Percentiles rank a stretch among this genome's conserved stretches.
Evolutionary conservation across 805 yeast species (phyloP).

Genomic region (Metschnikowia lunata): DNA sequence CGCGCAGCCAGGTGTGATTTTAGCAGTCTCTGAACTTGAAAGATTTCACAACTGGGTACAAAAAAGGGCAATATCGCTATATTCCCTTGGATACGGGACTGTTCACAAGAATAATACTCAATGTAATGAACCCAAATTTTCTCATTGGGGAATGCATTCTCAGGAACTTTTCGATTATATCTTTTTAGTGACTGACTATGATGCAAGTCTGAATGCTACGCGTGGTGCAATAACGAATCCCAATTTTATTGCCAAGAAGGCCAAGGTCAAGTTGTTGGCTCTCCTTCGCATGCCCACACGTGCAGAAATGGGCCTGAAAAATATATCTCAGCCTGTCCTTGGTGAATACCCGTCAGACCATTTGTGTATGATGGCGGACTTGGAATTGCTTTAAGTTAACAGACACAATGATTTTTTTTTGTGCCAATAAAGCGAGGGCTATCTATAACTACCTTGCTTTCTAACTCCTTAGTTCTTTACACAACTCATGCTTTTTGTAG

Average conservation of each 20-base stretch:
- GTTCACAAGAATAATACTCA: slow-evolving; percentile 1
- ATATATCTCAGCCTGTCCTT: neutral
- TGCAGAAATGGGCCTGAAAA: slow-evolving; percentile 1
- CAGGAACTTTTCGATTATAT: slow-evolving; percentile 4
- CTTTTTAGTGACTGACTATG: slow-evolving; percentile 5
- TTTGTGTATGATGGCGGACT: slow-evolving; percentile 8
- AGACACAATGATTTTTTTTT: too few relatives aligned
- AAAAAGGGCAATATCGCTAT: slow-evolving; percentile 1
- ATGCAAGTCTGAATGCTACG: neutral
- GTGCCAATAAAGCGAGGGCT: too few relatives aligned
- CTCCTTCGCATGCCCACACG: slow-evolving; percentile 3
- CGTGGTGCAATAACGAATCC: neutral
- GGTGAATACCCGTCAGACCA: slow-evolving; percentile 8
- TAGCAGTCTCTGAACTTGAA: neutral
- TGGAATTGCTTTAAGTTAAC: slow-evolving; percentile 1
- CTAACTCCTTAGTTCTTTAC: too few relatives aligned
- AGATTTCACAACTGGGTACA: slow-evolving; percentile 2
- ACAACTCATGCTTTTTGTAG: too few relatives aligned
- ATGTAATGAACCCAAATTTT: slow-evolving; percentile 5
- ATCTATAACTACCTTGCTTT: too few relatives aligned
- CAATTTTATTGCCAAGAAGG: neutral
- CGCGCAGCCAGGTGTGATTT: neutral
- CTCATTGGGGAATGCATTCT: neutral
- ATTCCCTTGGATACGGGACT: slow-evolving; percentile 1
- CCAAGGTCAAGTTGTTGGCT: slow-evolving; percentile 1